Evolutionary conservation across 1,284 basidiomycete genomes (phyloP), one percentile per base, ranked within the genome.

Genomic region (Athelia psychrophila): DNA sequence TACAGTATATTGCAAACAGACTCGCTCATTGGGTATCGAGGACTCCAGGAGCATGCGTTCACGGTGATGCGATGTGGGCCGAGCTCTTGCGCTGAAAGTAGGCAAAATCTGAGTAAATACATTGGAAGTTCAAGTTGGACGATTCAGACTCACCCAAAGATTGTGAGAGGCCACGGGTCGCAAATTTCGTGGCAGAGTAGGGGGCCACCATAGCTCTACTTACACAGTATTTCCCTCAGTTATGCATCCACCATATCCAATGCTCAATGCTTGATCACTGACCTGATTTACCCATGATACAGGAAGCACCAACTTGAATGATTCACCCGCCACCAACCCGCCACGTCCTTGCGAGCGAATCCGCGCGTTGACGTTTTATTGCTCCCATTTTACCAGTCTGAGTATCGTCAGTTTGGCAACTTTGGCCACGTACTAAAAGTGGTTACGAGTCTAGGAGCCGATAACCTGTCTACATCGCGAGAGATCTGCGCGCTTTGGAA

Each of bases 41-140:
- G 15, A 32, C 49, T 2, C 60, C 60, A 12, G 60, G 56, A 20
- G 60, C 55, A 33, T 9, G 58, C 56, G 25, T 62, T 62, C 12
- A 61, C 60, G 1, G 60, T 61, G 42, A 62, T 62, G 15, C 50
- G 46, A 49, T 58, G 51, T 23, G 55, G 44, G 10, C 51, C 56
- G 10, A 61, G 47, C 50, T 53, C 55, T 22, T 10, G 8, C 6
- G 60, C 60, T 61, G 35, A 13, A 22, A 8, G n/a, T n/a, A 24
- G 19, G 36, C n/a, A 20, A 13, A n/a, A 22, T 33, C 30, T 27
- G 18, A 5, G 13, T 48, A 27, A 16, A 50, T 48, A 4, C 38
- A 33, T 36, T 60, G 59, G 9, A 55, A 60, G 20, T 59, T 33
- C 24, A 51, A 51, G 18, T 46, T 51, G 32, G 18, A n/a, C n/a